Percentiles rank a stretch among this genome's conserved stretches.
phyloP scores from a whole-genome alignment of 1,284 basidiomycete genomes.

The Tilletia horrida region DNA sequence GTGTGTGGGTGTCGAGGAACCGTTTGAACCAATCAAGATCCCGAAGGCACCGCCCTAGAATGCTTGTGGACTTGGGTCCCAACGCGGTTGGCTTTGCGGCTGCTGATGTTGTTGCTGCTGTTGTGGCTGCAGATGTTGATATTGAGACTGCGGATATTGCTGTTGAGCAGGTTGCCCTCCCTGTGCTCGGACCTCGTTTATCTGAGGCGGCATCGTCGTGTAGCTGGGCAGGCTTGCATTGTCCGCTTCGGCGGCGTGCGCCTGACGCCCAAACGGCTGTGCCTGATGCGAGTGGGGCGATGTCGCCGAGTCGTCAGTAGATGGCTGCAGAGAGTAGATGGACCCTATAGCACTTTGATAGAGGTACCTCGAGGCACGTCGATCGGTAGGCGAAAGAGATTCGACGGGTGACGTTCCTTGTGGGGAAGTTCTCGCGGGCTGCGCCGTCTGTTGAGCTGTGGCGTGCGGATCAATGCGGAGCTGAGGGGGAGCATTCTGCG shows the following conservation, averaged over 20 bases:
- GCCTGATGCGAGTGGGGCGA: neutral
- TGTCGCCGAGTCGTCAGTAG: neutral
- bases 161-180: neutral
- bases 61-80: neutral
- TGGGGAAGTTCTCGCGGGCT: neutral
- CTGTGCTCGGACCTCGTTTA: neutral
- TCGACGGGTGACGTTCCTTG: slow-evolving; percentile 2
- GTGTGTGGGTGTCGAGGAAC: too few relatives aligned
- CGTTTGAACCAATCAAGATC: too few relatives aligned
- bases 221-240: slow-evolving; percentile 1
- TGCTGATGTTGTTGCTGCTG: neutral
- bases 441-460: neutral
- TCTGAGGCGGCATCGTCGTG: neutral
- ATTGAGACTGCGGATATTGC: neutral
- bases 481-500: neutral
- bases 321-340: slow-evolving; percentile 5
- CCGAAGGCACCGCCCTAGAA: neutral
- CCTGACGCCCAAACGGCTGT: too few relatives aligned
- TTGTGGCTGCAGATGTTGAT: neutral
- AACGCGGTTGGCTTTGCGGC: neutral
- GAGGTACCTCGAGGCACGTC: neutral
- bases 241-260: too few relatives aligned
- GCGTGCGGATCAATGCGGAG: neutral
- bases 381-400: neutral
- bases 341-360: slow-evolving; percentile 1